A percentile compares a stretch with the other conserved stretches of the same genome.
phyloP scores from a whole-genome alignment of 192 early-diverging fungal species.

The Phlyctochytrium bullatum region DNA sequence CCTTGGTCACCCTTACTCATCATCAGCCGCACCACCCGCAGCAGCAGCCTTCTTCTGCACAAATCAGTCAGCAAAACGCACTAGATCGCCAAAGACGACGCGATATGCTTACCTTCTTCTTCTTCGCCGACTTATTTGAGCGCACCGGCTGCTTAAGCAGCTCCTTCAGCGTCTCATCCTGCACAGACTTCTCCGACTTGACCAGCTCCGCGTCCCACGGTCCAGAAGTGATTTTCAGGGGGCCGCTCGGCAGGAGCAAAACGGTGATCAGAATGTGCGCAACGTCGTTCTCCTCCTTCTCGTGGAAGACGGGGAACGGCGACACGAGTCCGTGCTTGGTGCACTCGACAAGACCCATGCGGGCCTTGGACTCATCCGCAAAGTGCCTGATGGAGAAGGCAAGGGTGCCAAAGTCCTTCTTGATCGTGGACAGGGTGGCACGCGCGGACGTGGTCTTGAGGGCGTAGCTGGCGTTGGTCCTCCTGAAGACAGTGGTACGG shows the following conservation, averaged over 20 bases:
- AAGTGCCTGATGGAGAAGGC: slow-evolving; percentile 78
- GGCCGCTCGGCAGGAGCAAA: slow-evolving; percentile 68
- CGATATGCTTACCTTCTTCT: too few relatives aligned
- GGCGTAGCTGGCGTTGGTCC: slow-evolving; percentile 78
- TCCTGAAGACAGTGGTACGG: slow-evolving; percentile 74
- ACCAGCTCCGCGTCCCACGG: slow-evolving; percentile 73
- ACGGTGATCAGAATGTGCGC: slow-evolving; percentile 89
- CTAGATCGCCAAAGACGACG: too few relatives aligned
- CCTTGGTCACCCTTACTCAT: too few relatives aligned
- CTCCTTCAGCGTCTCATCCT: slow-evolving; percentile 73
- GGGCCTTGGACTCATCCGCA: slow-evolving; percentile 70
- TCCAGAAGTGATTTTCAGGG: slow-evolving; percentile 64
- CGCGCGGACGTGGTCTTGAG: slow-evolving; percentile 73
- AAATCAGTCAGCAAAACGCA: too few relatives aligned
- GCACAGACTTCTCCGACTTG: slow-evolving; percentile 82
- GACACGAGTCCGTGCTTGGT: slow-evolving; percentile 71
- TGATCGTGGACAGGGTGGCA: slow-evolving; percentile 63
- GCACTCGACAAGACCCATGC: slow-evolving; percentile 84
- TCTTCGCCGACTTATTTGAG: slow-evolving; percentile 46
- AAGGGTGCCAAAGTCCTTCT: slow-evolving; percentile 72
- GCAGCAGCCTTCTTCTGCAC: too few relatives aligned
- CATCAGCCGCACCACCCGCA: too few relatives aligned
- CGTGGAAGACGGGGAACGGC: slow-evolving; percentile 73
- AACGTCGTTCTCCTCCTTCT: slow-evolving; percentile 63
- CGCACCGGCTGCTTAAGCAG: slow-evolving; percentile 55